Base-by-base conservation (phyloP, 2,329 filamentous ascomycete species). In the Penicillium sp. region DNA sequence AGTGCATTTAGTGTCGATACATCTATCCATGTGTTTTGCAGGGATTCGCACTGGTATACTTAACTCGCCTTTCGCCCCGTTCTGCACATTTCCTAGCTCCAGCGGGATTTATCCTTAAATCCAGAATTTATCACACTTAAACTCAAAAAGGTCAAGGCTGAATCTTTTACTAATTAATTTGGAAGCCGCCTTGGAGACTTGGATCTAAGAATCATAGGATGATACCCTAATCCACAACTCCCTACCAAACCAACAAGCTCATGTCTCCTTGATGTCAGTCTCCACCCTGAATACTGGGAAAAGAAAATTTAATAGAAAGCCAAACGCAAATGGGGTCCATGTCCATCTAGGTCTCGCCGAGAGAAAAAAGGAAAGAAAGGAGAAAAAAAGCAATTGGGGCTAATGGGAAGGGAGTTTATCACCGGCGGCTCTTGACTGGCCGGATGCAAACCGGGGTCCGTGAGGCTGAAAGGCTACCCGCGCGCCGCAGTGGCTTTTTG, bases 391-490 rank as follows among this genome's bases (percentile, higher is more conserved):
- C 3, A 16, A 47, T 16, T 16, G 14, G 29, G 19, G 29, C 35
- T 8, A 10, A 39, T 35, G 44, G 22, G 49, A 24, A 35, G 21
- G 52, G 43, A 42, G 24, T 19, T 48, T 31, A 29, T 29, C 44
- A 4, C 11, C 33, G 55, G 64, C 63, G 63, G 58, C 54, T 65
- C 57, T 60, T 49, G 58, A 66, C 63, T 66, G 64, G 64, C 53
- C 31, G 47, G 37, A 57, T 26, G 50, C 26, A 26, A 26, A 26
- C 52, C 26, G 50, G 35, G 43, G 43, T 37, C 49, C 27, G 33
- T 54, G 65, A 67, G 65, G 65, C 65, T 67, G 65, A 66, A 58
- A 59, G 55, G 33, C n/a, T 53, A 56, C 49, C 61, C 61, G 57
- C 61, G 61, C 59, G 54, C 56, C 50, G 58, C 54, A 52, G 42